Conservation (phyloP, 2,329 filamentous ascomycete species). For the Periconia digitata region DNA sequence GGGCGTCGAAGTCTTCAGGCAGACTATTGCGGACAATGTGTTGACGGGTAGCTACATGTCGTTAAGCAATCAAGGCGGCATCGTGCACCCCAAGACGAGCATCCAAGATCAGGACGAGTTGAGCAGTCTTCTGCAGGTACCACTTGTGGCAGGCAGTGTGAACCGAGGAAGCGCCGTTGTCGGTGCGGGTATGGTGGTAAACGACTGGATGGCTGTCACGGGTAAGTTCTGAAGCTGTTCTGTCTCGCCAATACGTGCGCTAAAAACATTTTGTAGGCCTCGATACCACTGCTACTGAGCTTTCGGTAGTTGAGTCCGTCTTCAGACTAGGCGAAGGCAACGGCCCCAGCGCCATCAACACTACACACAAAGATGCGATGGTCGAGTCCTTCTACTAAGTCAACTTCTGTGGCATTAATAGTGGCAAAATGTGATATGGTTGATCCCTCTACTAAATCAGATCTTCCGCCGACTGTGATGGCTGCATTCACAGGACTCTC, state of each 20-base stretch:
- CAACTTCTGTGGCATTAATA: background rate
- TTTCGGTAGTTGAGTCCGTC: constrained; percentile 94
- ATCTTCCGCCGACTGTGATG: background rate
- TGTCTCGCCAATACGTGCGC: background rate
- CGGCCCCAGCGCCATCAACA: constrained; percentile 76
- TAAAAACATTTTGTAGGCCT: constrained; percentile 57
- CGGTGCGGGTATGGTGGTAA: constrained; percentile 95
- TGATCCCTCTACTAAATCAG: background rate
- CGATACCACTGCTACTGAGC: constrained; percentile 94
- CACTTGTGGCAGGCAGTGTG: constrained; percentile 89
- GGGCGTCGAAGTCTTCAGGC: constrained; percentile 85
- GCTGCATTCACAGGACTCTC: constrained; percentile 2
- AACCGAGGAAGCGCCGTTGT: constrained; percentile 93
- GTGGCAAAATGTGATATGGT: background rate
- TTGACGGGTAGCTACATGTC: constrained; percentile 96
- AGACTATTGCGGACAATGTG: constrained; percentile 96
- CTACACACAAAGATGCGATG: constrained; percentile 92
- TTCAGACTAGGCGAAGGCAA: constrained; percentile 89
- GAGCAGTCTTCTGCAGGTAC: constrained; percentile 88
- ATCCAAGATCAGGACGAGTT: constrained; percentile 99
- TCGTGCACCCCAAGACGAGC: constrained; percentile 95
- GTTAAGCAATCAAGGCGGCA: constrained; percentile 90
- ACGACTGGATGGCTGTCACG: constrained; percentile 95
- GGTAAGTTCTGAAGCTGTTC: constrained; percentile 23
- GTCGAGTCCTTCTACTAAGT: constrained; percentile 96